Conservation (phyloP, 2,329 filamentous ascomycete genomes). For the Trichoderma sp. region DNA sequence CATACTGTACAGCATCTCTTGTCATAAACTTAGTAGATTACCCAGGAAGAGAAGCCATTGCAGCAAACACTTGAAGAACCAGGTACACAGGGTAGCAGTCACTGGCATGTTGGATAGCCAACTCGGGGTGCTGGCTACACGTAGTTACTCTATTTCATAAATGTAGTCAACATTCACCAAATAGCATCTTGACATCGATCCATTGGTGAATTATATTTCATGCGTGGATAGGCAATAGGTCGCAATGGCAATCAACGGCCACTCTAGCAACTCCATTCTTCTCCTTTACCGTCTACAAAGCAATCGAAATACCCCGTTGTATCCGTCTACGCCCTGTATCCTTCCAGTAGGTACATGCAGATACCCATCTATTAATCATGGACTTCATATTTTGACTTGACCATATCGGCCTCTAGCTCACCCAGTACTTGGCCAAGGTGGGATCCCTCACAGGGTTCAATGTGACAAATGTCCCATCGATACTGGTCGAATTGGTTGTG, state of each 20-base stretch:
- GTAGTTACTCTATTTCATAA: background rate
- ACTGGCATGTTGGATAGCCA: too few relatives aligned
- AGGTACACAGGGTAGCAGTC: too few relatives aligned
- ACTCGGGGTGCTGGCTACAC: too few relatives aligned
- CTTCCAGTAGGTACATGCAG: background rate
- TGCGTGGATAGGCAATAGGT: background rate
- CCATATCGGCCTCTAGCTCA: background rate
- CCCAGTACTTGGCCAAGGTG: constrained; percentile 14
- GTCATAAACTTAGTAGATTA: too few relatives aligned
- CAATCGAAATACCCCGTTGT: background rate
- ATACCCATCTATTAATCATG: background rate
- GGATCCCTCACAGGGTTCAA: constrained; percentile 28
- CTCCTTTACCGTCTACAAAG: background rate
- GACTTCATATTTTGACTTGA: background rate
- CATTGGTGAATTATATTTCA: background rate
- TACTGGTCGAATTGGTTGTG: constrained; percentile 31
- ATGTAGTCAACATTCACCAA: background rate
- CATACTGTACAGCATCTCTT: too few relatives aligned
- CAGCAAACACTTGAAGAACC: too few relatives aligned
- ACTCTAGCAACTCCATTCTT: background rate
- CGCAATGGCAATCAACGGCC: background rate
- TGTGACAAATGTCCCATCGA: constrained; percentile 31
- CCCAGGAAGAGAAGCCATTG: too few relatives aligned
- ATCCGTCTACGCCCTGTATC: background rate
- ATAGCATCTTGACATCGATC: background rate